These are phyloP conservation scores for Pythium guiyangense DNA, from an alignment of 352 stramenopile species.

Conservation along the genomic window DNA sequence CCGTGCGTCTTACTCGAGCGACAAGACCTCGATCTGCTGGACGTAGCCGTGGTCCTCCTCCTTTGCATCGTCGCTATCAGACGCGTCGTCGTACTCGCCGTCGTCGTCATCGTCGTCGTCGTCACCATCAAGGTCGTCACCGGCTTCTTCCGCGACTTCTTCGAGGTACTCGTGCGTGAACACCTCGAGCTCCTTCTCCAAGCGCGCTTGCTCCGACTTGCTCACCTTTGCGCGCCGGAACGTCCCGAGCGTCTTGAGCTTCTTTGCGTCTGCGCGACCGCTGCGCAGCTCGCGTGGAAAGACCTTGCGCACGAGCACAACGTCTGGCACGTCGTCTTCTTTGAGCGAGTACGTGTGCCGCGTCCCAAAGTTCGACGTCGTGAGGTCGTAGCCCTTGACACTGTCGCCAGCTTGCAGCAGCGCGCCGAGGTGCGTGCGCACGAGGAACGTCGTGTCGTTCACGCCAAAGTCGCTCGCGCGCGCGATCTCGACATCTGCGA, in stretches of 20 bases:
- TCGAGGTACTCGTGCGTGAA: constrained; percentile 64
- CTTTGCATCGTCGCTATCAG: too few species aligned
- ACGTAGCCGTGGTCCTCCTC: constrained; percentile 20
- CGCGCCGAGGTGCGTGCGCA: constrained; percentile 57
- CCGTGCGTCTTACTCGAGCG: constrained; percentile 3
- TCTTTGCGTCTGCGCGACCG: constrained; percentile 28
- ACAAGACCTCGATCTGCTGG: constrained; percentile 12
- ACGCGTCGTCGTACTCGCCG: constrained; percentile 13
- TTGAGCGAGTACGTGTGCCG: constrained; percentile 37
- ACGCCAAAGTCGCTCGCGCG: constrained; percentile 70
- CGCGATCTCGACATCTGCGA: constrained; percentile 70
- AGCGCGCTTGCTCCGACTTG: constrained; percentile 39
- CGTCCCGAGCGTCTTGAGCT: constrained; percentile 44
- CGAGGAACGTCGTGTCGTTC: constrained; percentile 72
- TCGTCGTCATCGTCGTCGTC: constrained; percentile 16
- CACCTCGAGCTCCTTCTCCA: constrained; percentile 54
- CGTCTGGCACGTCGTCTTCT: constrained; percentile 58
- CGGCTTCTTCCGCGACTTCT: constrained; percentile 38
- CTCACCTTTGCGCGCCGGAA: constrained; percentile 36
- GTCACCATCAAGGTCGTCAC: constrained; percentile 17
- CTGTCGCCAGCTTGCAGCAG: constrained; percentile 56
- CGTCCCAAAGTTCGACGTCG: constrained; percentile 46
- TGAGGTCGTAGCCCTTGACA: constrained; percentile 73
- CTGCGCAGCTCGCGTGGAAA: constrained; percentile 46
- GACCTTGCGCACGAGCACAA: constrained; percentile 75